A percentile compares a stretch with the other conserved stretches of the same genome.
phyloP scores from a whole-genome alignment of 2,329 filamentous ascomycete species.

The Hortaea sp. region DNA sequence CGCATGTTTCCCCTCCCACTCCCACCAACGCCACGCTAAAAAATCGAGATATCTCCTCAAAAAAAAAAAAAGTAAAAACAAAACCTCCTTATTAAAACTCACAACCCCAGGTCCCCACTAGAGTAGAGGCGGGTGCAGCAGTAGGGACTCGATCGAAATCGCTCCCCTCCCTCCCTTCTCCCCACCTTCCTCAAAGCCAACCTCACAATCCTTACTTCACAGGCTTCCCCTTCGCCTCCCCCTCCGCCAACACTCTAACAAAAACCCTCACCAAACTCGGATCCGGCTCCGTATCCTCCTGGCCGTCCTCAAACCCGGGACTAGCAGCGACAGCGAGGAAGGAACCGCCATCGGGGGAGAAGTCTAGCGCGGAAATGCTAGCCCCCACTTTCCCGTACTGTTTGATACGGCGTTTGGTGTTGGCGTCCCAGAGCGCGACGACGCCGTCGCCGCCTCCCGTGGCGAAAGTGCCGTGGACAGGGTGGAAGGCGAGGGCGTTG shows the following conservation, averaged over 20 bases:
- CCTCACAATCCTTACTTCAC: neutral
- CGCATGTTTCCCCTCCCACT: no score
- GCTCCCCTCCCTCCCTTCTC: no score
- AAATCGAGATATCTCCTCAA: no score
- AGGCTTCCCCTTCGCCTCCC: conserved; percentile 72
- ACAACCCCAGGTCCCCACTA: no score
- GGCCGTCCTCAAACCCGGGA: conserved; percentile 79
- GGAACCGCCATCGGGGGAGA: conserved; percentile 61
- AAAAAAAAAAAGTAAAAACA: no score
- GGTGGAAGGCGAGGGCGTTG: conserved; percentile 82
- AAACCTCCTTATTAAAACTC: no score
- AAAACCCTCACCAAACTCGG: conserved; percentile 64
- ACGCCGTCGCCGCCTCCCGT: conserved; percentile 83
- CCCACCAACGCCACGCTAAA: no score
- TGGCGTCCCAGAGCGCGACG: conserved; percentile 87
- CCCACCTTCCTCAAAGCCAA: no score
- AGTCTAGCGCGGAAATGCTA: conserved; percentile 66
- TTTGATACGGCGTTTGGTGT: conserved; percentile 78
- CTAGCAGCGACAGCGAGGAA: conserved; percentile 72
- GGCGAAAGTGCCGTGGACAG: conserved; percentile 72
- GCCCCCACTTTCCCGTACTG: conserved; percentile 79
- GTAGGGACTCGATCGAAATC: no score
- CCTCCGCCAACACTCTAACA: conserved; percentile 74
- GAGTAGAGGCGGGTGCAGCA: no score
- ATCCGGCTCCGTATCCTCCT: conserved; percentile 64